phyloP scores from a whole-genome alignment of 2,329 filamentous ascomycete species.

The Talaromyces verruculosus region DNA sequence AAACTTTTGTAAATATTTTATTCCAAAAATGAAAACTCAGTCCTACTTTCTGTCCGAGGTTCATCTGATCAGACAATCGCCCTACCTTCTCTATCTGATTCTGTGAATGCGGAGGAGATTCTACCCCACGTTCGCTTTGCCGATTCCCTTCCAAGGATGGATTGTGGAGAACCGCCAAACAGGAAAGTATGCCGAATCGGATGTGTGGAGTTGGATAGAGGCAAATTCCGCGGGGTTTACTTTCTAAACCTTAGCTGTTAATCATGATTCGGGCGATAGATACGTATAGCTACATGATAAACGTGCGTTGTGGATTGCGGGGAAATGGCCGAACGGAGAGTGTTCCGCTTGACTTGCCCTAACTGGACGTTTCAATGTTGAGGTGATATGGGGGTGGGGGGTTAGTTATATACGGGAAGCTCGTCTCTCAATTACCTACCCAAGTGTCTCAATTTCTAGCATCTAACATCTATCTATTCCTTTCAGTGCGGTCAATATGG shows the following conservation, averaged over 20 bases:
- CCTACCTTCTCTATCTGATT: neutral
- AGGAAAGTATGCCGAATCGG: constrained; percentile 4
- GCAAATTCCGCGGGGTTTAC: neutral
- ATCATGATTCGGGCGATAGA: neutral
- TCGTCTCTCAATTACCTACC: neutral
- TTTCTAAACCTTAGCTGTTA: too few species aligned
- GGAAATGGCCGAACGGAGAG: neutral
- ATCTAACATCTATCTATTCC: neutral
- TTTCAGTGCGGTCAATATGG: neutral
- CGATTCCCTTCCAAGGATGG: neutral
- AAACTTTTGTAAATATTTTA: neutral
- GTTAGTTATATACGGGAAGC: neutral
- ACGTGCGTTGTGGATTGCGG: neutral
- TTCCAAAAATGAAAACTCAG: neutral
- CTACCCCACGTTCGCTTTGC: neutral
- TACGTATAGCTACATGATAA: neutral
- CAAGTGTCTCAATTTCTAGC: neutral
- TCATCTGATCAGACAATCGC: neutral
- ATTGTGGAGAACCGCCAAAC: neutral
- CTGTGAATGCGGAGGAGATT: neutral
- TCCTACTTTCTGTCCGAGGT: neutral
- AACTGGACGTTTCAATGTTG: neutral
- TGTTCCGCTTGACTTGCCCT: neutral
- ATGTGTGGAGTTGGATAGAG: neutral
- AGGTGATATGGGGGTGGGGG: neutral